Percentiles rank a stretch among this genome's conserved stretches.
Conservation (phyloP, 1,139 yeast genomes). For the Pichia sp. region DNA sequence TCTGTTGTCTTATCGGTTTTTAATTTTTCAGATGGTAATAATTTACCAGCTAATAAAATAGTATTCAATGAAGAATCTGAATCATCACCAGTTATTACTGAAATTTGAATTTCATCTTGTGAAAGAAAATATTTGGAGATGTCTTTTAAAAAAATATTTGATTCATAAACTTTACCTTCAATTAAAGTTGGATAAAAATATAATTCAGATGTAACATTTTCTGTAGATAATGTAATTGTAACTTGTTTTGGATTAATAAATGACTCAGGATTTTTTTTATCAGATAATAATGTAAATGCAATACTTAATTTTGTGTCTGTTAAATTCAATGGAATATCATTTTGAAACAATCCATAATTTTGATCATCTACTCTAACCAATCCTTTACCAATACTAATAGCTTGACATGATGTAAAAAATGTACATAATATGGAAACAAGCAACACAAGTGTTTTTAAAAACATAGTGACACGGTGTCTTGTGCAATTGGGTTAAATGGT, state of each 20-base stretch:
- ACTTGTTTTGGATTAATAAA: slow-evolving; percentile 21
- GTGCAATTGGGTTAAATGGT: no score
- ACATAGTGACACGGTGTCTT: neutral
- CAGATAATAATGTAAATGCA: slow-evolving; percentile 15
- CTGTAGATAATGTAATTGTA: slow-evolving; percentile 18
- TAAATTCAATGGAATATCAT: slow-evolving; percentile 14
- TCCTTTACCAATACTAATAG: slow-evolving; percentile 16
- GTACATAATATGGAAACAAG: no score
- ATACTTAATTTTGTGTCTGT: slow-evolving; percentile 17
- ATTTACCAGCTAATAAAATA: slow-evolving; percentile 17
- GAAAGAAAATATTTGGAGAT: slow-evolving; percentile 22
- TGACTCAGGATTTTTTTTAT: neutral
- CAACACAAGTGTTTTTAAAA: neutral
- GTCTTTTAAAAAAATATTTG: slow-evolving; percentile 14
- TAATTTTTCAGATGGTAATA: slow-evolving; percentile 21
- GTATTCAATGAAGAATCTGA: slow-evolving; percentile 15
- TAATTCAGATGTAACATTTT: slow-evolving; percentile 10
- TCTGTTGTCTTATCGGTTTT: slow-evolving; percentile 20
- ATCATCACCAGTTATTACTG: slow-evolving; percentile 26
- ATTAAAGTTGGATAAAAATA: slow-evolving; percentile 22
- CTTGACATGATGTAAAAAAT: slow-evolving; percentile 2
- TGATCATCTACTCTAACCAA: slow-evolving; percentile 16
- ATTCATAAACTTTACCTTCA: slow-evolving; percentile 16
- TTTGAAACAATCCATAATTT: slow-evolving; percentile 7
- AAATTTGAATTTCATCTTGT: slow-evolving; percentile 19